A percentile compares a stretch with the other conserved stretches of the same genome.
Conservation (phyloP, 345 rosid genomes). For the Rubroshorea leprosula region DNA sequence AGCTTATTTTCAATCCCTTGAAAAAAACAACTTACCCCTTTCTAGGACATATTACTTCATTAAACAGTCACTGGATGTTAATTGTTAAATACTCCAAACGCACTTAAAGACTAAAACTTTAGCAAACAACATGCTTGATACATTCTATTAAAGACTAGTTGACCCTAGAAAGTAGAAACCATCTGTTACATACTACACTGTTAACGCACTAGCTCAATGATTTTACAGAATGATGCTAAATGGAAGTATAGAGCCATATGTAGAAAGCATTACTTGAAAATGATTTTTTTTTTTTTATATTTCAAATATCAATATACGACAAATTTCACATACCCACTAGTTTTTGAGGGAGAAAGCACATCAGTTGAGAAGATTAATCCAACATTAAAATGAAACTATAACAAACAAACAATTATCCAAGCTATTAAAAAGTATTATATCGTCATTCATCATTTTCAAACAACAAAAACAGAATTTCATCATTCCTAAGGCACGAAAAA, state of each 20-base stretch:
- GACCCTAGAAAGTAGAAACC: not conserved
- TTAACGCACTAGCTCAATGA: not conserved
- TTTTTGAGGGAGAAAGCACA: not conserved
- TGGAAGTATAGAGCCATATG: not conserved
- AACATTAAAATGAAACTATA: not conserved
- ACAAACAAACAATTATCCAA: no score
- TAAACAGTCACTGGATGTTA: no score
- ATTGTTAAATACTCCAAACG: not conserved
- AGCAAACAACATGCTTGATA: not conserved
- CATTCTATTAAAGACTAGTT: not conserved
- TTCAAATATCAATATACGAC: not conserved
- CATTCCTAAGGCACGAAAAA: not conserved
- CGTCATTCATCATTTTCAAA: not conserved
- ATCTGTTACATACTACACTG: not conserved
- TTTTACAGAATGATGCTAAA: not conserved
- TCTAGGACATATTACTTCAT: not conserved
- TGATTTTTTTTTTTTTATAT: not conserved
- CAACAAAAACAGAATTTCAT: not conserved
- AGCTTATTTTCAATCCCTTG: no score
- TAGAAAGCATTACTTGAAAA: not conserved
- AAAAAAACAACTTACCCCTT: not conserved
- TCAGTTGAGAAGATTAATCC: not conserved
- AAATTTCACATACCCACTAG: not conserved
- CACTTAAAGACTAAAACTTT: no score
- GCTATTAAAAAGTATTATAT: not conserved